Evolutionary conservation across 768 basidiomycete genomes (phyloP).

Genomic region (Tulasnella sp.): DNA sequence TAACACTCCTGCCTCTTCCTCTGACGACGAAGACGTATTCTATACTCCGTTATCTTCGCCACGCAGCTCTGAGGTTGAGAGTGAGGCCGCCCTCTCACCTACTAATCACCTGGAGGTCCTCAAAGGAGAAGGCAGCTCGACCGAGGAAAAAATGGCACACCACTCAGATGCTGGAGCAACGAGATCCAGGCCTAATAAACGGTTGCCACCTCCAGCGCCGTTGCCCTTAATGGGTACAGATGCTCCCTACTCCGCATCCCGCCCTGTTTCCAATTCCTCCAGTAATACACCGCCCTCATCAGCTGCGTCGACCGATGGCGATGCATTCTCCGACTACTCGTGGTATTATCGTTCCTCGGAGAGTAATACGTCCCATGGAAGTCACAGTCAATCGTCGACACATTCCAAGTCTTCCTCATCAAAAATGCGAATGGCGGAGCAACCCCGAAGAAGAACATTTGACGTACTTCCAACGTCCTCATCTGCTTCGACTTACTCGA

Average conservation of each 20-base stretch:
- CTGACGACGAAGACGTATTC: not conserved
- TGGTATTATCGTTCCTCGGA: slow-evolving; percentile 9
- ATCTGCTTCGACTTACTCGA: not conserved
- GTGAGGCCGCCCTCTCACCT: slow-evolving; percentile 11
- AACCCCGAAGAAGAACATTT: slow-evolving; percentile 21
- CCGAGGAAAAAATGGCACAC: slow-evolving; percentile 18
- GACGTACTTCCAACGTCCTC: not conserved
- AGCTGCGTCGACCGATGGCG: slow-evolving; percentile 31
- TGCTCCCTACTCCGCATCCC: no score
- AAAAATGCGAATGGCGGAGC: slow-evolving; percentile 15
- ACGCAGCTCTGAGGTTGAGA: not conserved
- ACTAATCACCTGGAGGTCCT: slow-evolving; percentile 20
- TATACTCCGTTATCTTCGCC: not conserved
- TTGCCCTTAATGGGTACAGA: no score
- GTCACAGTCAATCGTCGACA: no score
- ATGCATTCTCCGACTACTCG: slow-evolving; percentile 17
- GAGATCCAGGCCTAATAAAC: no score
- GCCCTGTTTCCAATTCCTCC: slow-evolving; percentile 22
- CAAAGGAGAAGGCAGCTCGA: slow-evolving; percentile 24
- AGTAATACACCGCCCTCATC: slow-evolving; percentile 22
- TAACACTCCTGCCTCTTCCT: not conserved
- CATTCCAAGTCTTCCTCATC: no score
- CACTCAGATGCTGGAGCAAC: slow-evolving; percentile 18
- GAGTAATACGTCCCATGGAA: not conserved
- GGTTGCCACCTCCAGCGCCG: no score